Conservation (phyloP, 2,329 filamentous ascomycete genomes). For the Aspergillus flavus region DNA sequence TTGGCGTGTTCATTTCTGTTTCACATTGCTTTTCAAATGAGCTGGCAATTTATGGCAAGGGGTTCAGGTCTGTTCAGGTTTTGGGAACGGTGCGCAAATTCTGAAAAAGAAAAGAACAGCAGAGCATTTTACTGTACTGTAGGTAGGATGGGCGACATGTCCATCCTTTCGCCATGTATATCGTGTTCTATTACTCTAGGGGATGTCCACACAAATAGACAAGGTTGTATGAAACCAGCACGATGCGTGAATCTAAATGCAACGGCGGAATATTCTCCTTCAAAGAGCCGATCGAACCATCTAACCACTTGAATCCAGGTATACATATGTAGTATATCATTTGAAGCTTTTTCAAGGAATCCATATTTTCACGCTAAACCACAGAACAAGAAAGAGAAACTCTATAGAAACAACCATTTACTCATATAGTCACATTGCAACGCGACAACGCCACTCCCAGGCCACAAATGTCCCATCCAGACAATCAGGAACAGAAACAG, state of each 20-base stretch:
- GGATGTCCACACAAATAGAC: slow-evolving; percentile 1
- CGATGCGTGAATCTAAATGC: background rate
- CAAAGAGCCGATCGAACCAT: background rate
- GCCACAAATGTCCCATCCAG: background rate
- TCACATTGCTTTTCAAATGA: slow-evolving; percentile 3
- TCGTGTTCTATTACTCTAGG: slow-evolving; percentile 1
- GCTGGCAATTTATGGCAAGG: slow-evolving; percentile 4
- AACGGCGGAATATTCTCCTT: background rate
- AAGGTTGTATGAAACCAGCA: slow-evolving; percentile 1
- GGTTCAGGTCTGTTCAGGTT: slow-evolving; percentile 1
- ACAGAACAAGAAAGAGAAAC: background rate
- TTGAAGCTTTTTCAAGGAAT: background rate
- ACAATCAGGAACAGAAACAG: background rate
- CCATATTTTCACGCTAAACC: background rate
- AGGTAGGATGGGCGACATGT: background rate
- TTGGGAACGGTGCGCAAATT: slow-evolving; percentile 1
- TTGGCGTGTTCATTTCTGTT: slow-evolving; percentile 11
- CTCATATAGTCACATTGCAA: background rate
- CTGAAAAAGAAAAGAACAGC: slow-evolving; percentile 1
- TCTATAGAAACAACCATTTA: slow-evolving; percentile 1
- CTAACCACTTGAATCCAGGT: background rate
- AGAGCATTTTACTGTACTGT: slow-evolving; percentile 2
- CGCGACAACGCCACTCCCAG: background rate
- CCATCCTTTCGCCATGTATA: background rate
- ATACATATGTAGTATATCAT: background rate